phyloP scores from a whole-genome alignment of 1,284 basidiomycete species.

The Ganoderma lucidum region DNA sequence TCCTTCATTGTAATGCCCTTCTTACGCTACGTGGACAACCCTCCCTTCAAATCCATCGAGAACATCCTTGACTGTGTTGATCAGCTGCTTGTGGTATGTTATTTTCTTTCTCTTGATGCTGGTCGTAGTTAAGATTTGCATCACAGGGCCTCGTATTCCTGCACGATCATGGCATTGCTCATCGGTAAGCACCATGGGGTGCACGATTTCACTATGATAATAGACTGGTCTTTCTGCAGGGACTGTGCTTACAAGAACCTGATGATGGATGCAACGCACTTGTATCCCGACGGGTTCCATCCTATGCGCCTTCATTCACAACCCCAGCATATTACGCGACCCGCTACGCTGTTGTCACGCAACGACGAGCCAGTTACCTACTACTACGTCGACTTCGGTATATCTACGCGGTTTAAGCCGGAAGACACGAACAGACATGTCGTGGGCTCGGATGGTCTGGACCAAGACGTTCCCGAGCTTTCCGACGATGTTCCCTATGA shows the following conservation, averaged over 20 bases:
- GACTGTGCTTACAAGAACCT: constrained; percentile 36
- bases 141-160: constrained; percentile 38
- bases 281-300: constrained; percentile 40
- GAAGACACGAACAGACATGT: constrained; percentile 20
- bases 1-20: constrained; percentile 44
- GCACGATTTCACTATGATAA: not conserved
- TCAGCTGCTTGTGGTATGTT: constrained; percentile 39
- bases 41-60: constrained; percentile 32
- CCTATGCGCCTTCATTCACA: constrained; percentile 23
- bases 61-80: constrained; percentile 40
- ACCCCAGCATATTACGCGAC: constrained; percentile 21
- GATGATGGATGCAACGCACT: constrained; percentile 38
- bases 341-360: constrained; percentile 20
- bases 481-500: constrained; percentile 38
- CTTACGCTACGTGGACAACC: constrained; percentile 35
- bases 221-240: constrained; percentile 10
- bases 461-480: constrained; percentile 39
- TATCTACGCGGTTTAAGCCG: constrained; percentile 30
- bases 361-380: constrained; percentile 29
- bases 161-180: constrained; percentile 37
- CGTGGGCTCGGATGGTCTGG: constrained; percentile 29
- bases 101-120: no score
- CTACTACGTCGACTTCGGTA: constrained; percentile 40
- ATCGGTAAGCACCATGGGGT: constrained; percentile 28
- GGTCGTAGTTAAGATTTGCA: not conserved